These are phyloP conservation scores for Phytophthora sp. DNA, from an alignment of 352 stramenopile species.

Conservation along the genomic window DNA sequence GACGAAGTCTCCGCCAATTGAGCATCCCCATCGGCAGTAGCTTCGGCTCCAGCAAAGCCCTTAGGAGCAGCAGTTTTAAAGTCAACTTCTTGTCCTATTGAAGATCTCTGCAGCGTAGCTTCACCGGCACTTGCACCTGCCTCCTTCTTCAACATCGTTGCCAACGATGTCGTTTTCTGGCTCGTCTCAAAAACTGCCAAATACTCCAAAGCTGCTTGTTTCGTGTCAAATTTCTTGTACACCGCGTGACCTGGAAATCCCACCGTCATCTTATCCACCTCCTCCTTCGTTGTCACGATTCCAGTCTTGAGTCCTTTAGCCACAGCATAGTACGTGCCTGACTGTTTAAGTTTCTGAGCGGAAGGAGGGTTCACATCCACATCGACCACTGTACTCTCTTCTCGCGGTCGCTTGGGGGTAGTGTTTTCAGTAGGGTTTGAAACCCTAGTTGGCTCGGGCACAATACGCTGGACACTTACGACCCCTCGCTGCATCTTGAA, in stretches of 20 bases:
- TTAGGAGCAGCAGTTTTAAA: constrained; percentile 1
- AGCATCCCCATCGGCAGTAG: background rate
- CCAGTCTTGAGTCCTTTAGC: constrained; percentile 42
- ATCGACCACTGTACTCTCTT: constrained; percentile 11
- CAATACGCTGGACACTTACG: too few relatives aligned
- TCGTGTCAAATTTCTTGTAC: constrained; percentile 20
- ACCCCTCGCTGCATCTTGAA: background rate
- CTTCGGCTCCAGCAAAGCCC: background rate
- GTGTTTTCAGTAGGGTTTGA: background rate
- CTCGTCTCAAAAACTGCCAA: constrained; percentile 3
- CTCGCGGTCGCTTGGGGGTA: constrained; percentile 11
- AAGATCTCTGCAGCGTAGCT: background rate
- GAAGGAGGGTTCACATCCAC: background rate
- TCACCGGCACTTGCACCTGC: background rate
- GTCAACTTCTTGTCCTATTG: background rate
- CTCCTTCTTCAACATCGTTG: constrained; percentile 7
- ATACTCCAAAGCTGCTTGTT: constrained; percentile 18
- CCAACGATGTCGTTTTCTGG: background rate
- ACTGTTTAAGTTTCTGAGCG: constrained; percentile 20
- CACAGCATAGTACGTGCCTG: constrained; percentile 36
- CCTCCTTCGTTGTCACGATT: constrained; percentile 40
- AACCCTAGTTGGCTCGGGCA: background rate
- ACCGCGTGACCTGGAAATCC: constrained; percentile 15
- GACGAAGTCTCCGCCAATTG: constrained; percentile 2
- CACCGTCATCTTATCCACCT: constrained; percentile 29